These are phyloP conservation scores for Pachysandra terminalis DNA, from an alignment of 164 flowering plant genomes.

Conservation along the genomic window DNA sequence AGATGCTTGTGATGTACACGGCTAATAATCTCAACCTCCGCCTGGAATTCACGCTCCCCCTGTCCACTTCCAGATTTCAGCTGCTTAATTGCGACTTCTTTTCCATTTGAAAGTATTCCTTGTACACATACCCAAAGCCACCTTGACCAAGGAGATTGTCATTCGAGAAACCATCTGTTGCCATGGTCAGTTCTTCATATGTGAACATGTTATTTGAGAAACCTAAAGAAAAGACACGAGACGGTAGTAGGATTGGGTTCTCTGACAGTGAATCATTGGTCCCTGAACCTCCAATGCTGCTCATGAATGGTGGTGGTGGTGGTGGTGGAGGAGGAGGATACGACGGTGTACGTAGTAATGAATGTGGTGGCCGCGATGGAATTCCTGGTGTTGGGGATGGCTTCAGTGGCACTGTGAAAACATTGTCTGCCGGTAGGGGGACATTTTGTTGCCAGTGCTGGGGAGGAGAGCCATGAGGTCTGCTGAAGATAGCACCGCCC, in stretches of 20 bases:
- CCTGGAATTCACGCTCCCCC: too few relatives aligned
- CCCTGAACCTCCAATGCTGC: constrained; percentile 71
- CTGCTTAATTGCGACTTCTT: constrained; percentile 86
- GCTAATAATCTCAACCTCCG: too few relatives aligned
- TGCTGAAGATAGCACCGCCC: constrained; percentile 23
- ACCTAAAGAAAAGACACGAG: constrained; percentile 62
- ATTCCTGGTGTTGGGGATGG: constrained; percentile 52
- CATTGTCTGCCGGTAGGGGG: constrained; percentile 50
- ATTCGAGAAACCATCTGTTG: constrained; percentile 84
- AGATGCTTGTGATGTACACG: too few relatives aligned
- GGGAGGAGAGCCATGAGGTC: constrained; percentile 40
- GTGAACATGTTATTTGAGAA: constrained; percentile 80
- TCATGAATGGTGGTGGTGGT: too few relatives aligned
- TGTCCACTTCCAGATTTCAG: constrained; percentile 87
- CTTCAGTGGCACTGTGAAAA: constrained; percentile 35
- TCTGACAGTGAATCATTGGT: constrained; percentile 62
- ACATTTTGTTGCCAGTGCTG: constrained; percentile 63
- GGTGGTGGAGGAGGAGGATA: constrained; percentile 35
- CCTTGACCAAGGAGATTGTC: constrained; percentile 94
- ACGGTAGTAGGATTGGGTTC: constrained; percentile 48
- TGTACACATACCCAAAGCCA: constrained; percentile 97
- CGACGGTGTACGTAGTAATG: constrained; percentile 17
- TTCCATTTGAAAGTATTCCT: too few relatives aligned
- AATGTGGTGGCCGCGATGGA: constrained; percentile 40
- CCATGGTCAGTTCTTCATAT: too few relatives aligned